Evolutionary conservation across 768 basidiomycete genomes (phyloP).

Genomic region (Termitomyces sp.): DNA sequence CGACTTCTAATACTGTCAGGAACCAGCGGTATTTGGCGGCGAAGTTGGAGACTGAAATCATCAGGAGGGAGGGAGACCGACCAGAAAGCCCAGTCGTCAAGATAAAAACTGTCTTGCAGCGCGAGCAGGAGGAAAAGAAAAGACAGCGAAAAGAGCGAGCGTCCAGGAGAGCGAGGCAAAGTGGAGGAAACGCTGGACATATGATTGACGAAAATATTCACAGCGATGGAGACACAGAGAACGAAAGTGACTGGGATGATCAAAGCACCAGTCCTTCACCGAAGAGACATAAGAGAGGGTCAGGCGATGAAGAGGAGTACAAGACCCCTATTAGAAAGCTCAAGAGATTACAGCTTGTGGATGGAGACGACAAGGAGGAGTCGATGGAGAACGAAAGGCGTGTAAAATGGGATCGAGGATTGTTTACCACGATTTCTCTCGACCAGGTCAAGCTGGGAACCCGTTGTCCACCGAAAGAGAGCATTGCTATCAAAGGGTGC

Average conservation of each 20-base stretch:
- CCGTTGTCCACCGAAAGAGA: conserved; percentile 38
- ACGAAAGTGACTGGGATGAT: conserved; percentile 21
- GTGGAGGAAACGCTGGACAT: conserved; percentile 24
- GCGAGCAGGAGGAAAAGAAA: conserved; percentile 60
- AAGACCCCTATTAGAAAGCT: conserved; percentile 51
- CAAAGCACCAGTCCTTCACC: conserved; percentile 14
- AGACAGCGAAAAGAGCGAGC: conserved; percentile 56
- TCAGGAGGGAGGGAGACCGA: conserved; percentile 64
- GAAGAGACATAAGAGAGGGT: conserved; percentile 52
- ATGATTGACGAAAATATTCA: conserved; percentile 24
- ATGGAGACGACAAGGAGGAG: conserved; percentile 28
- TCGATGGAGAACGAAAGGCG: conserved; percentile 40
- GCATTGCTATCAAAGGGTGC: conserved; percentile 54
- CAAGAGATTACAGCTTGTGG: conserved; percentile 36
- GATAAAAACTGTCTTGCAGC: conserved; percentile 63
- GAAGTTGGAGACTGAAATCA: conserved; percentile 64
- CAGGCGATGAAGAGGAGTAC: conserved; percentile 83
- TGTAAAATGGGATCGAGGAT: conserved; percentile 76
- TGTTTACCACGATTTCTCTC: conserved; percentile 58
- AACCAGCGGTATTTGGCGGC: conserved; percentile 67
- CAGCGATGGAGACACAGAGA: conserved; percentile 23
- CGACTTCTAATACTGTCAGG: conserved; percentile 63
- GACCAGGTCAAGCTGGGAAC: conserved; percentile 59
- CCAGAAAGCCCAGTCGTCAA: conserved; percentile 82
- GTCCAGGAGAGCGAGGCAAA: conserved; percentile 50